These are phyloP conservation scores for Nematodospora valgi DNA, from an alignment of 805 yeast species.

Conservation along the genomic window DNA sequence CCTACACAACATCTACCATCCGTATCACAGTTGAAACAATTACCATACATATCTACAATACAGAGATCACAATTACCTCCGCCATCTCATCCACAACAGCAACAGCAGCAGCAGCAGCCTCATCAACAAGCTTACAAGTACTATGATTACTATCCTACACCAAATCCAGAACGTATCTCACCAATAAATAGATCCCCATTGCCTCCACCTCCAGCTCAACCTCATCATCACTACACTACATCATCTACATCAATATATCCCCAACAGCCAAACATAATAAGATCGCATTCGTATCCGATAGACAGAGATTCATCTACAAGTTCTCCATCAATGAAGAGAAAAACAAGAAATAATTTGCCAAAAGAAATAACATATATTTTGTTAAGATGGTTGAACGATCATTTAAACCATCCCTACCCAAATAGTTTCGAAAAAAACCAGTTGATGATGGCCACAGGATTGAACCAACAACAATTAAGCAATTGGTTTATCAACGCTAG, in stretches of 20 bases:
- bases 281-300: slow-evolving; percentile 4
- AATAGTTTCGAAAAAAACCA: slow-evolving; percentile 73
- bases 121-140: too few species aligned
- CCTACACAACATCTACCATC: not conserved
- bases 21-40: not conserved
- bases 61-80: slow-evolving; percentile 5
- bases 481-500: slow-evolving; percentile 91
- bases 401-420: slow-evolving; percentile 80
- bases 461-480: slow-evolving; percentile 75
- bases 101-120: slow-evolving; percentile 5
- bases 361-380: slow-evolving; percentile 71
- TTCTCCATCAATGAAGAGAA: slow-evolving; percentile 16
- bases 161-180: slow-evolving; percentile 4
- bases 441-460: slow-evolving; percentile 67
- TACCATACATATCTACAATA: slow-evolving; percentile 1
- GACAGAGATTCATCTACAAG: not conserved
- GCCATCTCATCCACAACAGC: slow-evolving; percentile 3
- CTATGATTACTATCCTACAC: too few species aligned
- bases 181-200: slow-evolving; percentile 1
- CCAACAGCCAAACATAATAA: slow-evolving; percentile 1
- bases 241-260: not conserved
- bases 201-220: slow-evolving; percentile 1
- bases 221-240: not conserved
- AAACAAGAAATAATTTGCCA: slow-evolving; percentile 70
- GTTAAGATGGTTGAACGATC: slow-evolving; percentile 70